A percentile compares a stretch with the other conserved stretches of the same genome.
These are phyloP conservation scores for Fraxinus americana DNA, from an alignment of 257 asterid species.

Conservation along the genomic window DNA sequence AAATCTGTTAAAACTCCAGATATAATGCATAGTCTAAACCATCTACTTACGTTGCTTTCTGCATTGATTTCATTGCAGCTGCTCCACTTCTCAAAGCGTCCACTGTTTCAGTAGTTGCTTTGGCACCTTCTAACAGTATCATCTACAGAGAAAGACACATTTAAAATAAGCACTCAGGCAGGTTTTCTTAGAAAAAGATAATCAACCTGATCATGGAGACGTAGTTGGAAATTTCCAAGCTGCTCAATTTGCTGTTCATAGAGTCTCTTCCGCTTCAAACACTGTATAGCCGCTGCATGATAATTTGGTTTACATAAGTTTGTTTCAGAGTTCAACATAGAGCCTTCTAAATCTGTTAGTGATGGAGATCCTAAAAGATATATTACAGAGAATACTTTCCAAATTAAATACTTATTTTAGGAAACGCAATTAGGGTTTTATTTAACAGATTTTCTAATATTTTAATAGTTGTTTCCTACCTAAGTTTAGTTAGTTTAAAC, in stretches of 20 bases:
- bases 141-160: conserved; percentile 37
- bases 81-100: conserved; percentile 74
- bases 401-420: too few relatives aligned
- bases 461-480: too few relatives aligned
- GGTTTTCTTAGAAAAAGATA: not conserved
- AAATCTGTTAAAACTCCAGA: not conserved
- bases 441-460: too few relatives aligned
- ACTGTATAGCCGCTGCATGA: conserved; percentile 82
- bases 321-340: not conserved
- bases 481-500: too few relatives aligned
- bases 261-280: conserved; percentile 80
- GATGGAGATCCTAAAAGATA: too few relatives aligned
- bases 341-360: not conserved
- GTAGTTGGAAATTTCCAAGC: conserved; percentile 74
- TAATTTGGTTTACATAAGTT: not conserved
- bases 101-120: conserved; percentile 75
- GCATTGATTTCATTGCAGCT: conserved; percentile 73
- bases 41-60: conserved; percentile 65
- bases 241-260: conserved; percentile 82
- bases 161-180: not conserved
- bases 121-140: conserved; percentile 77
- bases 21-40: not conserved
- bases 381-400: too few relatives aligned
- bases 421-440: too few relatives aligned
- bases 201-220: conserved; percentile 84